Evolutionary conservation across 1,139 yeast species (phyloP).

Genomic region (Zygoascus sp.): DNA sequence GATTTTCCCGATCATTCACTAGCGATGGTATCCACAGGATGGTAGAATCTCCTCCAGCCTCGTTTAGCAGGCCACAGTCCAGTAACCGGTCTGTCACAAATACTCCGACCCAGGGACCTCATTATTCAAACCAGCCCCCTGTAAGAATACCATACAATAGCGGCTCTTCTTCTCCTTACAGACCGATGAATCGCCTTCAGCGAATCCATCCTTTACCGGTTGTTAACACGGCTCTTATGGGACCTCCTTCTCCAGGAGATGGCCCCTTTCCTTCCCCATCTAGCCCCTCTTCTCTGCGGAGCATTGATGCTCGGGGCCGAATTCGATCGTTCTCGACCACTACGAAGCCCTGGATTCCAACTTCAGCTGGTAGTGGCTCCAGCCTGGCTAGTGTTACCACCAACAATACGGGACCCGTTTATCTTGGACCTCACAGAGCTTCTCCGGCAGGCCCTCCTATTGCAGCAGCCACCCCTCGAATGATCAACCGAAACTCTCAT

Average conservation of each 20-base stretch:
- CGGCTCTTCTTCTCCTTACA: slow-evolving; percentile 16
- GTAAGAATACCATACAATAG: background rate
- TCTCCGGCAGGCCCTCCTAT: slow-evolving; percentile 20
- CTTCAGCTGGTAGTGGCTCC: slow-evolving; percentile 8
- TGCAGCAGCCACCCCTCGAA: slow-evolving; percentile 25
- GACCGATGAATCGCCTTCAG: slow-evolving; percentile 17
- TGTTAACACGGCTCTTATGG: slow-evolving; percentile 1
- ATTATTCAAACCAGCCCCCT: background rate
- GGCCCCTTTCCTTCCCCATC: background rate
- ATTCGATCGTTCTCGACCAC: slow-evolving; percentile 24
- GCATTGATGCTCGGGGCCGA: slow-evolving; percentile 3
- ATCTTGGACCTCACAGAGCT: slow-evolving; percentile 5
- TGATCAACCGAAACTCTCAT: slow-evolving; percentile 16
- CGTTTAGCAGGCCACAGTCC: background rate
- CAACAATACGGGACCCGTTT: background rate
- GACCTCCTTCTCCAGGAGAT: background rate
- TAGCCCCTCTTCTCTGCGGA: background rate
- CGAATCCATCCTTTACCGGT: slow-evolving; percentile 13
- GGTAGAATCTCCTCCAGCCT: background rate
- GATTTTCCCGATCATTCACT: background rate
- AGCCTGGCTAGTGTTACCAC: slow-evolving; percentile 5
- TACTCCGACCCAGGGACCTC: background rate
- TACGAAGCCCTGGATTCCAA: slow-evolving; percentile 20
- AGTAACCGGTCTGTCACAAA: background rate
- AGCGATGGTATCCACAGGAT: background rate